Evolutionary conservation across 257 asterid species (phyloP).

Genomic region (Linaria vulgaris): DNA sequence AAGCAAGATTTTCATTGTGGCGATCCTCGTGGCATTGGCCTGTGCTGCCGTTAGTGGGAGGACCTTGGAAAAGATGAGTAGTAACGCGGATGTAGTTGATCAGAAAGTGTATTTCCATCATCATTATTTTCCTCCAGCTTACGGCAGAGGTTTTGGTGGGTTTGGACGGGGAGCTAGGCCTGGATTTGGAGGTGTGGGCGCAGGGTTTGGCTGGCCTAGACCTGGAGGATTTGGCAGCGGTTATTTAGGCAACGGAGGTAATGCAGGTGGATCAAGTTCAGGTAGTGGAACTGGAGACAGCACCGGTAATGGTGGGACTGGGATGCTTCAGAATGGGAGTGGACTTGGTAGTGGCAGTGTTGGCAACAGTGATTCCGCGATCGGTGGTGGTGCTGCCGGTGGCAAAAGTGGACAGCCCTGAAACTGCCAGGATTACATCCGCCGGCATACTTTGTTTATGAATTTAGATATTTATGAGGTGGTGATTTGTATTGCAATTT

Average conservation of each 20-base stretch:
- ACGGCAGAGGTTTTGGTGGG: slow-evolving; percentile 28
- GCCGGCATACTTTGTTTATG: too few species aligned
- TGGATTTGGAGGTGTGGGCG: slow-evolving; percentile 21
- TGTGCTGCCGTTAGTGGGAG: slow-evolving; percentile 23
- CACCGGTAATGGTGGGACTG: slow-evolving; percentile 29
- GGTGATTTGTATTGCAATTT: background rate
- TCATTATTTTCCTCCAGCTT: slow-evolving; percentile 27
- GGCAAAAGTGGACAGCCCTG: slow-evolving; percentile 2
- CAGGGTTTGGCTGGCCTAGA: slow-evolving; percentile 12
- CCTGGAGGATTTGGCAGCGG: slow-evolving; percentile 11
- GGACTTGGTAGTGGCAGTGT: slow-evolving; percentile 4
- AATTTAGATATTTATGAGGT: too few species aligned
- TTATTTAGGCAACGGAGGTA: background rate
- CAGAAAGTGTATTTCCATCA: slow-evolving; percentile 26
- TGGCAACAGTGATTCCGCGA: background rate
- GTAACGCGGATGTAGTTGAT: slow-evolving; percentile 18
- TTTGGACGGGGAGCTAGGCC: slow-evolving; percentile 17
- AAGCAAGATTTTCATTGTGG: slow-evolving; percentile 25
- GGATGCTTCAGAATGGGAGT: slow-evolving; percentile 17
- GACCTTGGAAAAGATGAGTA: background rate
- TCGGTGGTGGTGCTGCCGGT: background rate
- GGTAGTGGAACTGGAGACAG: slow-evolving; percentile 12
- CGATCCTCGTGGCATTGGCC: slow-evolving; percentile 24
- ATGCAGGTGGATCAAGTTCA: background rate
- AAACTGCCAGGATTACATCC: background rate